Evolutionary conservation across 2,329 filamentous ascomycete species (phyloP).

Genomic region (Fusarium sp.): DNA sequence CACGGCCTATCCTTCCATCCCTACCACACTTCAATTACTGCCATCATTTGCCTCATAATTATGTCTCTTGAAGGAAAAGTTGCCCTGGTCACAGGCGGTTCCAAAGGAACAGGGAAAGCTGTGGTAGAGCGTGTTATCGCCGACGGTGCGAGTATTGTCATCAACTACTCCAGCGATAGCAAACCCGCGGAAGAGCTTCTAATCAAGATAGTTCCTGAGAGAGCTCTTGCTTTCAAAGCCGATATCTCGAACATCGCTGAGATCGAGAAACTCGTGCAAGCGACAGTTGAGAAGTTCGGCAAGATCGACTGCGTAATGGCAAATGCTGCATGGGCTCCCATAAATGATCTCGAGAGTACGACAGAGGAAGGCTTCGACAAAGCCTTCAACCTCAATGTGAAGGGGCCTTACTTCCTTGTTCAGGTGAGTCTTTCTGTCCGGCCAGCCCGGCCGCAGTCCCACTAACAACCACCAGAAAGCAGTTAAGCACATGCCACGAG

Average conservation of each 20-base stretch:
- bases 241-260: background rate
- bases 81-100: background rate
- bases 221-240: background rate
- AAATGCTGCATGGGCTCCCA: conserved; percentile 5
- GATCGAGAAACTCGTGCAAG: background rate
- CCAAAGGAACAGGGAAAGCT: conserved; percentile 7
- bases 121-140: background rate
- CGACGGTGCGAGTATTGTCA: conserved; percentile 1
- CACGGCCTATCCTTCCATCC: rapidly evolving
- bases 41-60: rapidly evolving
- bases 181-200: background rate
- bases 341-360: conserved; percentile 3
- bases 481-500: conserved; percentile 3
- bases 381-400: background rate
- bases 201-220: background rate
- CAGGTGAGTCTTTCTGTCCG: background rate
- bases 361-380: conserved; percentile 4
- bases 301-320: conserved; percentile 8
- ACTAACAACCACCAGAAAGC: background rate
- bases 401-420: conserved; percentile 1
- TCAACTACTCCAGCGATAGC: conserved; percentile 1
- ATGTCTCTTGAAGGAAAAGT: conserved; percentile 4
- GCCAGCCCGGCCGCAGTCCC: background rate
- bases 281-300: background rate
- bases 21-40: rapidly evolving